These are phyloP conservation scores for Camellia granthamiana DNA, from an alignment of 148 eudicot species.

Conservation along the genomic window DNA sequence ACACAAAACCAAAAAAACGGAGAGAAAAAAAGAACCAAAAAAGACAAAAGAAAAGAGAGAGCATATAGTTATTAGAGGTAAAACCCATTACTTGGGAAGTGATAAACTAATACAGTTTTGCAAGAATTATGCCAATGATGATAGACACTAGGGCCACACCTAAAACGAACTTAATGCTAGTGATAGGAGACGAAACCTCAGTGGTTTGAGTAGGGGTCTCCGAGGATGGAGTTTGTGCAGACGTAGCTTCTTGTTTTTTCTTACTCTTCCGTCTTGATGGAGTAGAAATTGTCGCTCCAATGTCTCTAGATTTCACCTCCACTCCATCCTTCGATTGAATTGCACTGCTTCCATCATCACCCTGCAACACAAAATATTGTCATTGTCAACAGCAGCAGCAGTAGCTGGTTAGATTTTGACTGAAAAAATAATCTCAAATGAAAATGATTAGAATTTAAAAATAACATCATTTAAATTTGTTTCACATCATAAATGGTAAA, in stretches of 20 bases:
- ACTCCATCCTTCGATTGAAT: conserved; percentile 29
- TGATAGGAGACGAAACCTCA: conserved; percentile 36
- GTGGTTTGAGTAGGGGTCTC: conserved; percentile 33
- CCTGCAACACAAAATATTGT: conserved; percentile 29
- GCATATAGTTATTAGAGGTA: not conserved
- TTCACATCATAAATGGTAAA: not conserved
- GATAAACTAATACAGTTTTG: conserved; percentile 61
- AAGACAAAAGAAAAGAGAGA: not conserved
- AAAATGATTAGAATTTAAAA: not conserved
- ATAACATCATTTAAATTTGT: not conserved
- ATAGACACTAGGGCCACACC: conserved; percentile 86
- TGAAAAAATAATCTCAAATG: not conserved
- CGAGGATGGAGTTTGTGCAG: conserved; percentile 40
- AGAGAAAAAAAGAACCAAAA: not conserved
- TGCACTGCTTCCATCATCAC: conserved; percentile 23
- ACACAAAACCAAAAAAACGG: too few relatives aligned
- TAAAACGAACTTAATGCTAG: conserved; percentile 54
- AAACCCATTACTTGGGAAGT: conserved; percentile 14
- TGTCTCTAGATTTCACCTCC: conserved; percentile 69
- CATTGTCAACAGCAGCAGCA: not conserved
- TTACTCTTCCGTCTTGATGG: conserved; percentile 69
- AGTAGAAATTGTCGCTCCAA: conserved; percentile 44
- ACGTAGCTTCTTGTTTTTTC: conserved; percentile 51
- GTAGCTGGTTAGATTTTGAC: conserved; percentile 10
- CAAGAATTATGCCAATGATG: conserved; percentile 75